phyloP scores from a whole-genome alignment of 129 eudicot species.

The Rutidosis leptorrhynchoides region DNA sequence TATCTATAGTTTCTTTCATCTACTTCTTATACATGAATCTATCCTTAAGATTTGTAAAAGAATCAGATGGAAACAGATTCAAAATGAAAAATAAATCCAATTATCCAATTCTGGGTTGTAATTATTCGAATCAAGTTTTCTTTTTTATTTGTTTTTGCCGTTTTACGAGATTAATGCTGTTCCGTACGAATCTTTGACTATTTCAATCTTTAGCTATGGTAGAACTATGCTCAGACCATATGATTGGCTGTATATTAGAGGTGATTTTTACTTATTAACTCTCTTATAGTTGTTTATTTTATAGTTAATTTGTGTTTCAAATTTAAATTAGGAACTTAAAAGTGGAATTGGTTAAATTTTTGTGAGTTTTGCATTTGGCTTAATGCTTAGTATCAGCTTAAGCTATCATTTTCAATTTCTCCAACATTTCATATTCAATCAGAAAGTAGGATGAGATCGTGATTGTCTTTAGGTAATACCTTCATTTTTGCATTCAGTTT shows the following conservation, averaged over 20 bases:
- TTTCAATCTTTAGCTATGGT: slow-evolving; percentile 70
- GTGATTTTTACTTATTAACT: slow-evolving; percentile 27
- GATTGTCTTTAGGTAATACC: no score
- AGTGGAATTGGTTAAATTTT: background rate
- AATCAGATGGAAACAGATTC: no score
- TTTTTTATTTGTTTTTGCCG: slow-evolving; percentile 12
- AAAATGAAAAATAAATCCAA: no score
- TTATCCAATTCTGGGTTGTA: no score
- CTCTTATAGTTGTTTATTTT: background rate
- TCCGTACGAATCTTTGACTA: slow-evolving; percentile 44
- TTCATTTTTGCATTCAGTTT: no score
- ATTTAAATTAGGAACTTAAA: background rate
- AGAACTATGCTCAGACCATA: slow-evolving; percentile 67
- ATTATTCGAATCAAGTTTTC: no score
- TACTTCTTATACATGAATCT: no score
- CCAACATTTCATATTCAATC: no score
- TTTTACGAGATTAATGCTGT: slow-evolving; percentile 28
- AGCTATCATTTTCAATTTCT: no score
- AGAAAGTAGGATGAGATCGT: no score
- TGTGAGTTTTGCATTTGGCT: slow-evolving; percentile 13
- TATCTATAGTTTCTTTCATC: no score
- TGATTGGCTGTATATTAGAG: slow-evolving; percentile 88
- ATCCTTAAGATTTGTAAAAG: no score
- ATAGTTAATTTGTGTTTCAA: background rate
- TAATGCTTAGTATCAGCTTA: background rate